phyloP scores from a whole-genome alignment of 208 protist species.

The Crithidia sp. region DNA sequence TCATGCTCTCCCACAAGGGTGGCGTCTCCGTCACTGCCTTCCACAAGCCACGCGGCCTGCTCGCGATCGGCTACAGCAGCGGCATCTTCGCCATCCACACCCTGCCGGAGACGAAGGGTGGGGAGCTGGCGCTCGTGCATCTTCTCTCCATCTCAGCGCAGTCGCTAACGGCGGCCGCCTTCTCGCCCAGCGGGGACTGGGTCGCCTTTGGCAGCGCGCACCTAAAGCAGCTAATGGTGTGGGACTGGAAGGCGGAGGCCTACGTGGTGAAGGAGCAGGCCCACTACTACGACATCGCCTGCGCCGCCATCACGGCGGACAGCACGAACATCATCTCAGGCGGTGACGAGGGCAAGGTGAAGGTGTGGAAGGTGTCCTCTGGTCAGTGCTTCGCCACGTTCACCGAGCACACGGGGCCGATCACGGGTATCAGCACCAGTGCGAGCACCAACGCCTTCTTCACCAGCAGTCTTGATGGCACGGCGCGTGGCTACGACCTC shows the following conservation, averaged over 20 bases:
- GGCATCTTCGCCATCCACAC: slow-evolving; percentile 92
- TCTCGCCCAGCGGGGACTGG: slow-evolving; percentile 83
- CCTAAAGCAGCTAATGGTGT: slow-evolving; percentile 93
- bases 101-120: slow-evolving; percentile 35
- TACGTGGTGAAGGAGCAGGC: slow-evolving; percentile 94
- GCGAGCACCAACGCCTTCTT: slow-evolving; percentile 90
- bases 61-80: slow-evolving; percentile 90
- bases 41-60: slow-evolving; percentile 74
- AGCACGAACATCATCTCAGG: slow-evolving; percentile 89
- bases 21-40: slow-evolving; percentile 81
- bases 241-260: slow-evolving; percentile 93
- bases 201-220: slow-evolving; percentile 90
- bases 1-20: slow-evolving; percentile 89
- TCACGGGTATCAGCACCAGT: slow-evolving; percentile 86
- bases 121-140: slow-evolving; percentile 74
- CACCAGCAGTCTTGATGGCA: slow-evolving; percentile 92
- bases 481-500: slow-evolving; percentile 91
- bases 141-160: slow-evolving; percentile 93
- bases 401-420: slow-evolving; percentile 85
- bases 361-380: slow-evolving; percentile 91
- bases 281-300: slow-evolving; percentile 93
- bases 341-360: slow-evolving; percentile 94
- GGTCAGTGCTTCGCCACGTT: slow-evolving; percentile 95
- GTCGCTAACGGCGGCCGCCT: slow-evolving; percentile 84
- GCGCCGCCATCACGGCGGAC: slow-evolving; percentile 90